phyloP scores from a whole-genome alignment of 495 filamentous ascomycete species.

The Hyaloscypha hepaticicola region DNA sequence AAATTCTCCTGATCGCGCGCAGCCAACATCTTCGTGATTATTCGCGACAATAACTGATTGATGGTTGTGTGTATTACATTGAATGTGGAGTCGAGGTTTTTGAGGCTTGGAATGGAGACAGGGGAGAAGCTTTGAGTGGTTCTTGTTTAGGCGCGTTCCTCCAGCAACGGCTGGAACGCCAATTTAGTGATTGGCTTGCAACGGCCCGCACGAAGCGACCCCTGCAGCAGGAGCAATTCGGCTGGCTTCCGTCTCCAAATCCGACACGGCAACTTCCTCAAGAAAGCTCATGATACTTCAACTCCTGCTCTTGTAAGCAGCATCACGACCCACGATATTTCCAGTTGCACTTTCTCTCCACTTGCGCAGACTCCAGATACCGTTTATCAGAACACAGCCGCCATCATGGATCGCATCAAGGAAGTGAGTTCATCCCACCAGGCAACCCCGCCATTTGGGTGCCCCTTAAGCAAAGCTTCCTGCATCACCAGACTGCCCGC shows the following conservation, averaged over 20 bases:
- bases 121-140: not conserved
- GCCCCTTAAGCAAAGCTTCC: not conserved
- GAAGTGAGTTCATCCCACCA: conserved; percentile 58
- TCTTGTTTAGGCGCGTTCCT: conserved; percentile 10
- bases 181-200: no score
- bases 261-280: conserved; percentile 7
- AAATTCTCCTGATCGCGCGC: conserved; percentile 90
- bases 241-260: conserved; percentile 15
- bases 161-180: conserved; percentile 4
- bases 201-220: not conserved
- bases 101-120: not conserved
- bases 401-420: conserved; percentile 73
- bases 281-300: not conserved
- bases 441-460: conserved; percentile 31
- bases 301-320: not conserved
- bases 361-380: not conserved
- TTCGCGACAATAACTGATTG: conserved; percentile 18
- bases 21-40: conserved; percentile 65
- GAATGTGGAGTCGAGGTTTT: conserved; percentile 9
- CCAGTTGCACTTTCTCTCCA: not conserved
- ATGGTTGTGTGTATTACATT: conserved; percentile 24
- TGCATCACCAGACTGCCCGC: not conserved
- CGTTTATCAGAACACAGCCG: conserved; percentile 1
- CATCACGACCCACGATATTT: not conserved
- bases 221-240: not conserved